These are phyloP conservation scores for Brasilioporus rufonigricans DNA, from an alignment of 768 basidiomycete species.

Conservation along the genomic window DNA sequence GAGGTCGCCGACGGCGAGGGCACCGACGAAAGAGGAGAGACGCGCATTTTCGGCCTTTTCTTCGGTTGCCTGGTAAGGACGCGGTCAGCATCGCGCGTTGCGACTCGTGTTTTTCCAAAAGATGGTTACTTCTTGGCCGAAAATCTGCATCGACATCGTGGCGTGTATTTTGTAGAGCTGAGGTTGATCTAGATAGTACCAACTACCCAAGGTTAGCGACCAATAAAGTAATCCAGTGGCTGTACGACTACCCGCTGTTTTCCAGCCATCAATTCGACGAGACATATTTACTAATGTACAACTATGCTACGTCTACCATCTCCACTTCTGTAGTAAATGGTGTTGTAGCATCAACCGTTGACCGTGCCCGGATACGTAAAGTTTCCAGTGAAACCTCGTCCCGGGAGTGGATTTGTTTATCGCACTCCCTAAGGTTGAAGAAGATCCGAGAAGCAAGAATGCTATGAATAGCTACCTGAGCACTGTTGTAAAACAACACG, in stretches of 20 bases:
- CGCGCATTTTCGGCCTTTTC: constrained; percentile 98
- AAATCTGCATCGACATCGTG: constrained; percentile 59
- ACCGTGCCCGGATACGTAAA: background rate
- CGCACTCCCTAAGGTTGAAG: constrained; percentile 26
- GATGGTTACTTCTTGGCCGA: constrained; percentile 56
- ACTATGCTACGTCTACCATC: background rate
- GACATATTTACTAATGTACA: background rate
- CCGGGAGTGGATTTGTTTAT: background rate
- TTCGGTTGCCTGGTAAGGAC: constrained; percentile 66
- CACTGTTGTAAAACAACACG: constrained; percentile 9
- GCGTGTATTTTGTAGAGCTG: background rate
- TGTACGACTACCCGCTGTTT: too few relatives aligned
- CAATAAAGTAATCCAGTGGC: too few relatives aligned
- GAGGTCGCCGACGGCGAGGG: constrained; percentile 94
- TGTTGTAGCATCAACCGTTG: background rate
- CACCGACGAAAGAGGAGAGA: constrained; percentile 96
- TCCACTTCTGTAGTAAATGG: background rate
- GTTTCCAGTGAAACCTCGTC: constrained; percentile 2
- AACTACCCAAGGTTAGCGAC: background rate
- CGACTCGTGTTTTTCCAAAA: background rate
- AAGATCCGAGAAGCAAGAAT: constrained; percentile 29
- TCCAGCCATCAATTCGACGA: background rate
- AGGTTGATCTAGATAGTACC: constrained; percentile 5
- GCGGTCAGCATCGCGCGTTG: background rate
- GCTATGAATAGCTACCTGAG: constrained; percentile 28